Conservation (phyloP, 352 stramenopile species). For the Pythium aristosporum region DNA sequence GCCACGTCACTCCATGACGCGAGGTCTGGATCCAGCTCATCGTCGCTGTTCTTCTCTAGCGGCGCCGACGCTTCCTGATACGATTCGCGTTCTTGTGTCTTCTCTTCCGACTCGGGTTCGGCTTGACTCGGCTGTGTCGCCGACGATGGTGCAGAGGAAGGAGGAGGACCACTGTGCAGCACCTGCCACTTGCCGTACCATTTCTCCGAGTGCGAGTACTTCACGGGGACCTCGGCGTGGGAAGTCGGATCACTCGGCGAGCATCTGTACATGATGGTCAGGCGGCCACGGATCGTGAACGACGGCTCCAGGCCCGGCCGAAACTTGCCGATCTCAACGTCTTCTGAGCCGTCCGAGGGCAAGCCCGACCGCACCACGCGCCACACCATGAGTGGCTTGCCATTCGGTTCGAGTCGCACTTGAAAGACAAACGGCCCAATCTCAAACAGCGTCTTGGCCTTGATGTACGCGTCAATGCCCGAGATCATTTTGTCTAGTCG, state of each 20-base stretch:
- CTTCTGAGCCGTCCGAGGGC: slow-evolving; percentile 2
- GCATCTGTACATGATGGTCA: slow-evolving; percentile 14
- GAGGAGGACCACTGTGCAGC: background rate
- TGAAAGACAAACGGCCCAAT: slow-evolving; percentile 40
- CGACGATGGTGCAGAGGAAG: background rate
- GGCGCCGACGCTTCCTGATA: slow-evolving; percentile 17
- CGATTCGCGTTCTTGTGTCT: slow-evolving; percentile 19
- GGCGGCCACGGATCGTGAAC: slow-evolving; percentile 23
- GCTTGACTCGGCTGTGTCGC: background rate
- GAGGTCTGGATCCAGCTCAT: background rate
- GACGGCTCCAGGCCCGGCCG: background rate
- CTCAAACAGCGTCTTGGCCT: slow-evolving; percentile 32
- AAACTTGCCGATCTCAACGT: slow-evolving; percentile 7
- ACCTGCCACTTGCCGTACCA: slow-evolving; percentile 21
- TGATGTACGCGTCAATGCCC: slow-evolving; percentile 27
- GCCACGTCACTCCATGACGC: background rate
- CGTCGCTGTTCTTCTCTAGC: slow-evolving; percentile 2
- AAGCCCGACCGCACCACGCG: slow-evolving; percentile 35
- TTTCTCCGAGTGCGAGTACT: slow-evolving; percentile 17
- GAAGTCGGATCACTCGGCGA: slow-evolving; percentile 1
- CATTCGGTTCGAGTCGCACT: slow-evolving; percentile 38
- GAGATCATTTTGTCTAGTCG: slow-evolving; percentile 37
- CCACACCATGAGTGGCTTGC: slow-evolving; percentile 43
- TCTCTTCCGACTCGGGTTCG: slow-evolving; percentile 26
- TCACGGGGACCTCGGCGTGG: slow-evolving; percentile 5